Evolutionary conservation across 1,284 basidiomycete species (phyloP).

Genomic region (Ceratobasidium theobromae): DNA sequence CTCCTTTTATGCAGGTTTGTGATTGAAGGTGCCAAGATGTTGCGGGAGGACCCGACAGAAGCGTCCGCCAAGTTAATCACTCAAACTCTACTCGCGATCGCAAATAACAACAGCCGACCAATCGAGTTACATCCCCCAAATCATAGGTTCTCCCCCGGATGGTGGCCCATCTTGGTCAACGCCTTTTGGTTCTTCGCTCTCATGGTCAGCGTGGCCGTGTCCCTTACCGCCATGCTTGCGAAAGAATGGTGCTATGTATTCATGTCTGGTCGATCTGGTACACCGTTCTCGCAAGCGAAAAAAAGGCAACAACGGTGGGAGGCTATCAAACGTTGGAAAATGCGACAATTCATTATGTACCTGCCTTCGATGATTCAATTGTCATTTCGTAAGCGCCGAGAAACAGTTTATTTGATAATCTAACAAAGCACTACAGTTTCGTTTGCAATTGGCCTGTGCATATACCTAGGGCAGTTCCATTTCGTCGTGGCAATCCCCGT

Average conservation of each 20-base stretch:
- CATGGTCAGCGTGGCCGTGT: background rate
- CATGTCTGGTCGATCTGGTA: background rate
- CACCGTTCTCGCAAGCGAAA: background rate
- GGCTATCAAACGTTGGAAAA: background rate
- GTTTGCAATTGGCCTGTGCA: too few relatives aligned
- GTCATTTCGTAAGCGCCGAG: background rate
- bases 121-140: background rate
- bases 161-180: background rate
- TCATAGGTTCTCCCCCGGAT: background rate
- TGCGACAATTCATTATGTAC: background rate
- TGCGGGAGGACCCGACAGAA: background rate
- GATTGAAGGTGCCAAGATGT: background rate
- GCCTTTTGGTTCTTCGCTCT: background rate
- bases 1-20: background rate
- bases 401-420: too few relatives aligned
- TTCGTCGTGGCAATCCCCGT: too few relatives aligned
- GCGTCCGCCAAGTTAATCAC: background rate
- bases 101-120: background rate
- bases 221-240: background rate
- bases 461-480: too few relatives aligned
- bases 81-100: background rate
- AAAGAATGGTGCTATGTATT: conserved; percentile 14
- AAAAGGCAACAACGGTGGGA: background rate
- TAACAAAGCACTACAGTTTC: too few relatives aligned
- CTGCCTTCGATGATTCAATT: conserved; percentile 6